Conservation (phyloP, 1,284 basidiomycete species). For the Ganoderma meredithae region DNA sequence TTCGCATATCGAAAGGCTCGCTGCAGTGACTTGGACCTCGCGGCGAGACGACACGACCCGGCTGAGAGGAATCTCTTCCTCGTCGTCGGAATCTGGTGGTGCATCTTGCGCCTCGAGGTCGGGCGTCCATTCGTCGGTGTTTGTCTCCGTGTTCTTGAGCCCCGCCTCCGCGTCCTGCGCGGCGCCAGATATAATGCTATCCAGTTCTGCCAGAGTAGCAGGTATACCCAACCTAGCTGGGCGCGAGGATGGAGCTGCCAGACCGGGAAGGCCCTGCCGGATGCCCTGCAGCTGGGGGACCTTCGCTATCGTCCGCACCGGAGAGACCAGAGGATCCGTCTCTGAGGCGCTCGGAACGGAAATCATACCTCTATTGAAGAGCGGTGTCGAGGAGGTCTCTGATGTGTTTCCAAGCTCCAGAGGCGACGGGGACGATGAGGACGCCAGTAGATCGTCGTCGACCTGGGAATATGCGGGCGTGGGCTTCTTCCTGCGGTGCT, state of each 20-base stretch:
- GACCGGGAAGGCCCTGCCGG: background rate
- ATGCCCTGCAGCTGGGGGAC: constrained; percentile 2
- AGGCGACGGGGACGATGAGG: background rate
- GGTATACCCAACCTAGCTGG: constrained; percentile 16
- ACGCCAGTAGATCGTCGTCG: background rate
- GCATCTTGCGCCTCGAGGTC: constrained; percentile 21
- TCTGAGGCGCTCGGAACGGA: background rate
- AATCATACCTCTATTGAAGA: background rate
- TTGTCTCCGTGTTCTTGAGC: constrained; percentile 1
- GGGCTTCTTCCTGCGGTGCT: constrained; percentile 6
- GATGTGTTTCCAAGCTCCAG: background rate
- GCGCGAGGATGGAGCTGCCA: constrained; percentile 3
- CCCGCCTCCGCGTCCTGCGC: constrained; percentile 20
- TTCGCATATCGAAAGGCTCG: background rate
- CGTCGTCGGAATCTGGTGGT: constrained; percentile 30
- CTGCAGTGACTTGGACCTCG: background rate
- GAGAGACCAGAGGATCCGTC: background rate
- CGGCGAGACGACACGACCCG: background rate
- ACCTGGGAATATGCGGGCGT: background rate
- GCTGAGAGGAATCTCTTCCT: constrained; percentile 29
- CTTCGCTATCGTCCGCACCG: constrained; percentile 10
- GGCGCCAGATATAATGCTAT: constrained; percentile 14
- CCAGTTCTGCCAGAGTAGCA: constrained; percentile 15
- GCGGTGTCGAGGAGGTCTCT: too few species aligned
- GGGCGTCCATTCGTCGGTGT: constrained; percentile 16